Percentiles rank a stretch among this genome's conserved stretches.
phyloP scores from a whole-genome alignment of 129 eudicot genomes.

The Pulicaria dysenterica region DNA sequence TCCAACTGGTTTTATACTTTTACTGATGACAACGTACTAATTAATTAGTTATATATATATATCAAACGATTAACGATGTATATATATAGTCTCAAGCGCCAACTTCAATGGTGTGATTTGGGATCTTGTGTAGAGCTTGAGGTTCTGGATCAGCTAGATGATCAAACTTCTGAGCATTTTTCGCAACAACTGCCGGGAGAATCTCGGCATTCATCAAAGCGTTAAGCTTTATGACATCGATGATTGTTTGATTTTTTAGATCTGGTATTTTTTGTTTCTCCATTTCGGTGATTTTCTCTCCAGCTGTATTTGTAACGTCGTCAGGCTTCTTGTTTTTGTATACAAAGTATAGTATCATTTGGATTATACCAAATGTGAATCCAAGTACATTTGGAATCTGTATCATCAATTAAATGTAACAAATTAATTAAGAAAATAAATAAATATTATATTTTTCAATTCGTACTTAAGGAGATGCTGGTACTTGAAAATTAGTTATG shows the following conservation, averaged over 20 bases:
- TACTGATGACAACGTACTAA: neutral
- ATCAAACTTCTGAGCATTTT: neutral
- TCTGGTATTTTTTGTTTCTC: slow-evolving; percentile 29
- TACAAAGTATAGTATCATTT: slow-evolving; percentile 52
- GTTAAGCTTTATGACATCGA: slow-evolving; percentile 49
- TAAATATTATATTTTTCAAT: neutral
- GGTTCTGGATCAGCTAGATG: neutral
- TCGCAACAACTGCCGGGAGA: slow-evolving; percentile 20
- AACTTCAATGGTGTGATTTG: slow-evolving; percentile 19
- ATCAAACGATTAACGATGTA: no score
- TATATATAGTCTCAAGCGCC: slow-evolving; percentile 19
- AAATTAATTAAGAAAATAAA: neutral
- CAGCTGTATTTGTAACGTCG: slow-evolving; percentile 20
- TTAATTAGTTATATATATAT: no score
- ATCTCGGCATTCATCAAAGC: slow-evolving; percentile 33
- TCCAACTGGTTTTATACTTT: no score
- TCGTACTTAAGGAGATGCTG: no score
- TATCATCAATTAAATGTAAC: neutral
- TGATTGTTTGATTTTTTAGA: slow-evolving; percentile 31
- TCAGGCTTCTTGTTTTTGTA: slow-evolving; percentile 44
- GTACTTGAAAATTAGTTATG: neutral
- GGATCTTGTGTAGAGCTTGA: slow-evolving; percentile 9
- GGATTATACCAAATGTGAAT: slow-evolving; percentile 55
- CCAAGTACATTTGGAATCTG: slow-evolving; percentile 69
- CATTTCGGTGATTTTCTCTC: slow-evolving; percentile 17